Percentiles rank a stretch among this genome's conserved stretches.
phyloP scores from a whole-genome alignment of 2,329 filamentous ascomycete species.

The Huntiella savannae region DNA sequence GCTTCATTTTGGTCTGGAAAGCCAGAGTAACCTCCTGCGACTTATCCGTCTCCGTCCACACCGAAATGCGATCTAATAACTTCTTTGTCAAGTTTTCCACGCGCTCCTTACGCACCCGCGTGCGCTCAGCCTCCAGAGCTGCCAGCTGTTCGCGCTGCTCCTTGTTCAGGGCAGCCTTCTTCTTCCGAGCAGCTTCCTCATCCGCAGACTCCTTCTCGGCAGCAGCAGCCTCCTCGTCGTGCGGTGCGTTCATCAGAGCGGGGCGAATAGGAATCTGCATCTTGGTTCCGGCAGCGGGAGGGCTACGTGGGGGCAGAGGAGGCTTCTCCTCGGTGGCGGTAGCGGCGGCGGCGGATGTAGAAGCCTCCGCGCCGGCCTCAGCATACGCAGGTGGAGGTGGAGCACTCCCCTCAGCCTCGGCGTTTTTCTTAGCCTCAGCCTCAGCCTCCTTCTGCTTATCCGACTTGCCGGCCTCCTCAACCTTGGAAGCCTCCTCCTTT shows the following conservation, averaged over 20 bases:
- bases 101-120: constrained; percentile 68
- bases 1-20: constrained; percentile 82
- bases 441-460: constrained; percentile 17
- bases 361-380: constrained; percentile 15
- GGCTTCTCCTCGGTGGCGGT: constrained; percentile 7
- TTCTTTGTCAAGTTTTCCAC: constrained; percentile 71
- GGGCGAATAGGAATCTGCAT: constrained; percentile 55
- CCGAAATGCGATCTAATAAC: constrained; percentile 69
- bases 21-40: constrained; percentile 63
- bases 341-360: constrained; percentile 22
- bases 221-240: constrained; percentile 45
- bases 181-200: constrained; percentile 46
- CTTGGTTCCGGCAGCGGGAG: constrained; percentile 18
- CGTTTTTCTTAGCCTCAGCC: constrained; percentile 15
- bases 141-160: constrained; percentile 86
- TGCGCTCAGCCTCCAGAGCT: constrained; percentile 73
- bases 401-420: constrained; percentile 13
- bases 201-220: constrained; percentile 54
- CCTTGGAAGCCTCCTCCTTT: constrained; percentile 24
- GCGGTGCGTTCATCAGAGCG: constrained; percentile 66
- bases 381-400: constrained; percentile 15
- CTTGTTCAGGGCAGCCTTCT: constrained; percentile 69
- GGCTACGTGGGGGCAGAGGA: background rate
- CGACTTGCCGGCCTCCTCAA: constrained; percentile 16
- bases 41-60: constrained; percentile 97